Evolutionary conservation across 805 yeast genomes (phyloP).

Genomic region (Cyberlindnera maclurae): DNA sequence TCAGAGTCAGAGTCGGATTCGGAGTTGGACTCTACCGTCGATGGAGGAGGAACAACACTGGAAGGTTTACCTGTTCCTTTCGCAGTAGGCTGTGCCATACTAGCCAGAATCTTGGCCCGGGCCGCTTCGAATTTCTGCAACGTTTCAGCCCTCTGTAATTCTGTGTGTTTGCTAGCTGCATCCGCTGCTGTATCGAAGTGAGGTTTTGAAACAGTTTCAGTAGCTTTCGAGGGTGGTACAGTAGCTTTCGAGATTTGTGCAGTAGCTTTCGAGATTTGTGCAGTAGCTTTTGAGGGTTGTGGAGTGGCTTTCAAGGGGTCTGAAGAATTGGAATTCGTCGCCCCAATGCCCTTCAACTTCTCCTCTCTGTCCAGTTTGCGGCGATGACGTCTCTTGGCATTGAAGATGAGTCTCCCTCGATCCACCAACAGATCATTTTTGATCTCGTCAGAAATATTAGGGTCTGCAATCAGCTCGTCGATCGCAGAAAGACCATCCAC

Average conservation of each 20-base stretch:
- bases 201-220: too few species aligned
- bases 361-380: background rate
- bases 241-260: too few species aligned
- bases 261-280: too few species aligned
- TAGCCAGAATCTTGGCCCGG: constrained; percentile 7
- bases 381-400: constrained; percentile 7
- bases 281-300: too few species aligned
- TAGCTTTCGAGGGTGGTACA: too few species aligned
- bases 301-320: too few species aligned
- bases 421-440: background rate
- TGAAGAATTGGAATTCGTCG: too few species aligned
- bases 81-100: constrained; percentile 3
- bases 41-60: too few species aligned
- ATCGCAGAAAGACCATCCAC: background rate
- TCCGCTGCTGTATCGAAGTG: too few species aligned
- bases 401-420: constrained; percentile 7
- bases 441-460: background rate
- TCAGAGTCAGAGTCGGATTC: constrained; percentile 35
- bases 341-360: background rate
- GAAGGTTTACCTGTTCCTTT: too few species aligned
- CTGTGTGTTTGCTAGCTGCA: too few species aligned
- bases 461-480: background rate
- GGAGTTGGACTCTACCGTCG: background rate
- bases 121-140: constrained; percentile 10
- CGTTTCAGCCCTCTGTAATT: background rate